phyloP scores from a whole-genome alignment of 2,329 filamentous ascomycete genomes.

The Fusarium pilosicola region DNA sequence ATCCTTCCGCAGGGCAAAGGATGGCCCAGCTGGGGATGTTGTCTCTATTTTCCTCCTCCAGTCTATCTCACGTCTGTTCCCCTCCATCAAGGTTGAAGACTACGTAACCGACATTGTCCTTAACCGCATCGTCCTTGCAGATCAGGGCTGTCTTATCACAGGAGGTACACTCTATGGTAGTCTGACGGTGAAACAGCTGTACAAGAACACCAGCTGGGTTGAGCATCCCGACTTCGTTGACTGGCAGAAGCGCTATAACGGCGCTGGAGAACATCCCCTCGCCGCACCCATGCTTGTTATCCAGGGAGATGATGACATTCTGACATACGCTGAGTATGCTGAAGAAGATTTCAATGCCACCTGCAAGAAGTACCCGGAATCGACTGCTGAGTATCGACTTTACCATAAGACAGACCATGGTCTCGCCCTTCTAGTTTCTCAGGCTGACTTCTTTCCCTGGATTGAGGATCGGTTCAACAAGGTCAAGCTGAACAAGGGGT shows the following conservation, averaged over 20 bases:
- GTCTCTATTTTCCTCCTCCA: slow-evolving; percentile 14
- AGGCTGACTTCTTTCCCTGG: background rate
- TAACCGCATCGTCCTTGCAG: slow-evolving; percentile 1
- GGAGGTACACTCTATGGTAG: background rate
- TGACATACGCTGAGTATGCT: background rate
- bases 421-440: background rate
- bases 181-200: background rate
- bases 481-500: background rate
- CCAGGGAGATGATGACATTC: slow-evolving; percentile 7
- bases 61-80: background rate
- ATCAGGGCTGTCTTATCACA: background rate
- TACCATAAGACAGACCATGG: slow-evolving; percentile 3
- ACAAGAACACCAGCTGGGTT: slow-evolving; percentile 21
- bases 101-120: slow-evolving; percentile 6
- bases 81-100: slow-evolving; percentile 5
- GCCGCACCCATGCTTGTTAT: slow-evolving; percentile 21
- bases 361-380: slow-evolving; percentile 5
- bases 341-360: slow-evolving; percentile 12
- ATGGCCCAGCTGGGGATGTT: slow-evolving; percentile 9
- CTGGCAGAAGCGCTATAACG: slow-evolving; percentile 26
- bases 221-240: slow-evolving; percentile 6
- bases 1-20: slow-evolving; percentile 11
- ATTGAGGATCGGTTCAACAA: slow-evolving; percentile 4
- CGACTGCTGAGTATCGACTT: background rate
- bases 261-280: background rate